phyloP scores from a whole-genome alignment of 2,329 filamentous ascomycete genomes.

The Cordyceps pruinosa region DNA sequence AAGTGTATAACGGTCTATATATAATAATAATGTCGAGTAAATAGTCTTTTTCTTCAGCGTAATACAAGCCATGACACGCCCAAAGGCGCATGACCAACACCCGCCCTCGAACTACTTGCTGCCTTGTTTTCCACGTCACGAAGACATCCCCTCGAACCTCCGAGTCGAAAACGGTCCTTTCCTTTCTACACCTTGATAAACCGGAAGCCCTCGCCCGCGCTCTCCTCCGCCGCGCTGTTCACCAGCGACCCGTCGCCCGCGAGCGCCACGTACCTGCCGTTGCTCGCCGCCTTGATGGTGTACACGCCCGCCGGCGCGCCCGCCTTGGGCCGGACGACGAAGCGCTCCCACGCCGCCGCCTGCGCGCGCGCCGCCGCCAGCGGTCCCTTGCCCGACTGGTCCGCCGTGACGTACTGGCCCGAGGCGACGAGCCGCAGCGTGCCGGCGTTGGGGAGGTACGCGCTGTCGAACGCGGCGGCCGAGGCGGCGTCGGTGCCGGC shows the following conservation, averaged over 20 bases:
- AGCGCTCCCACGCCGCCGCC: constrained; percentile 21
- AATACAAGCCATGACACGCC: constrained; percentile 3
- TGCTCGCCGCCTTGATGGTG: constrained; percentile 20
- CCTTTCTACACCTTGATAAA: not conserved
- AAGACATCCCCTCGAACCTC: too few relatives aligned
- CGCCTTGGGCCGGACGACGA: constrained; percentile 18
- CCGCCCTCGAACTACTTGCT: too few relatives aligned
- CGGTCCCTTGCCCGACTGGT: too few relatives aligned
- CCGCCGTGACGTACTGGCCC: too few relatives aligned
- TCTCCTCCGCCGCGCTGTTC: constrained; percentile 17
- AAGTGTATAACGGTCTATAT: constrained; percentile 11
- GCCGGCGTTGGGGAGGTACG: too few relatives aligned
- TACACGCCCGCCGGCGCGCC: constrained; percentile 17
- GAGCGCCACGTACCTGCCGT: constrained; percentile 17
- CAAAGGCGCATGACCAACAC: not conserved
- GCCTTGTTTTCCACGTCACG: not conserved
- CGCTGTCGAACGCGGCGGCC: too few relatives aligned
- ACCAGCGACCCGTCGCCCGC: constrained; percentile 16
- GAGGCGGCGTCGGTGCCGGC: too few relatives aligned
- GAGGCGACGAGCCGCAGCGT: too few relatives aligned
- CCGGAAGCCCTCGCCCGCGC: not conserved
- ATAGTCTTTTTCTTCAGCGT: constrained; percentile 10
- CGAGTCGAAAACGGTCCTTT: too few relatives aligned
- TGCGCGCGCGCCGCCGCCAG: too few relatives aligned
- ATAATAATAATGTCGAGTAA: constrained; percentile 13